Percentiles rank a stretch among this genome's conserved stretches.
These are phyloP conservation scores for Garcia nutans DNA, from an alignment of 345 rosid species.

Conservation along the genomic window DNA sequence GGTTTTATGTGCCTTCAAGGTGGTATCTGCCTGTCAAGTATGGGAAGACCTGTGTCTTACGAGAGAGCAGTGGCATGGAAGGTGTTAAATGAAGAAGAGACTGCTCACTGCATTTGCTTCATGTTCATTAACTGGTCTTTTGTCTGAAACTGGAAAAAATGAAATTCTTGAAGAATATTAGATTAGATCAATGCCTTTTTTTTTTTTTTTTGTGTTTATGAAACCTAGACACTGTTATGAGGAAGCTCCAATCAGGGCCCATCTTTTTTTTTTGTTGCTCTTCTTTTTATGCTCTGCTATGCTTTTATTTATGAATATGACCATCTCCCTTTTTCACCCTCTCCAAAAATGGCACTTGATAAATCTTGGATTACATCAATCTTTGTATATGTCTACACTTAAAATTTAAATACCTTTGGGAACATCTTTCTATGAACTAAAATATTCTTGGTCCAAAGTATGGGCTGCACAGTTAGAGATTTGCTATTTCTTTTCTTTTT, in stretches of 20 bases:
- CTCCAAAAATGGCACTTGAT: background rate
- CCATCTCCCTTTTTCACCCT: background rate
- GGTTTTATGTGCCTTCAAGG: slow-evolving; percentile 70
- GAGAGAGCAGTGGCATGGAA: slow-evolving; percentile 88
- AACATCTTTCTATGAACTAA: background rate
- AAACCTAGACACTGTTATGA: slow-evolving; percentile 5
- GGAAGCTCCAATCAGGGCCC: background rate
- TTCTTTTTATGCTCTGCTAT: background rate
- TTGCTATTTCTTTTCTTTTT: background rate
- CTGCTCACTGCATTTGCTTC: slow-evolving; percentile 74
- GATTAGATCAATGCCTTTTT: background rate
- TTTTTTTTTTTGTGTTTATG: background rate
- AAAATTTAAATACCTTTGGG: background rate
- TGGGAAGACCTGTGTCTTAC: slow-evolving; percentile 82
- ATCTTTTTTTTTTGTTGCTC: background rate
- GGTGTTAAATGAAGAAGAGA: slow-evolving; percentile 69
- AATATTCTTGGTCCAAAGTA: background rate
- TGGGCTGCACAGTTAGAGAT: background rate
- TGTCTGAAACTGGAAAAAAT: slow-evolving; percentile 39
- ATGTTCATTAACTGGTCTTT: slow-evolving; percentile 91
- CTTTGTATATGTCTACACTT: background rate
- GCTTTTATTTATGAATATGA: slow-evolving; percentile 8
- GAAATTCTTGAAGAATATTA: background rate
- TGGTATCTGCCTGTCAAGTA: slow-evolving; percentile 82
- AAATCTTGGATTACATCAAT: background rate